Evolutionary conservation across 1,284 basidiomycete genomes (phyloP).

Genomic region (Ganoderma lucidum): DNA sequence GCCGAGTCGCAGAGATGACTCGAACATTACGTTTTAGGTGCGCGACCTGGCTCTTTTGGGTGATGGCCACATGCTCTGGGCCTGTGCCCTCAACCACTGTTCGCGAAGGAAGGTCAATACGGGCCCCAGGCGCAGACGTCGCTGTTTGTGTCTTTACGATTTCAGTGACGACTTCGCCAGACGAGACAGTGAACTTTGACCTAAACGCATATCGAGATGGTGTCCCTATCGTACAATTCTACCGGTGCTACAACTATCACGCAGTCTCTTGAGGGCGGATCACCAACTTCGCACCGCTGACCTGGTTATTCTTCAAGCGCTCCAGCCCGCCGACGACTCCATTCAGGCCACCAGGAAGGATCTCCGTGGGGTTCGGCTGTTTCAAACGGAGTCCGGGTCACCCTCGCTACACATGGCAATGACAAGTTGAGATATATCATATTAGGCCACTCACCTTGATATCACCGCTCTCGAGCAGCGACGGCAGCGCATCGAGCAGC

Average conservation of each 20-base stretch:
- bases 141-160: too few species aligned
- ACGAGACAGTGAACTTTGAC: too few species aligned
- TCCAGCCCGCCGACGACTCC: constrained; percentile 53
- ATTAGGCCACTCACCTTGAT: constrained; percentile 23
- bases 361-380: constrained; percentile 42
- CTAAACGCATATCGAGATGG: too few species aligned
- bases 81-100: background rate
- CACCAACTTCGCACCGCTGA: constrained; percentile 62
- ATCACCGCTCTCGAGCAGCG: constrained; percentile 27
- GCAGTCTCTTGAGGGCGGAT: constrained; percentile 53
- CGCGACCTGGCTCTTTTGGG: constrained; percentile 22
- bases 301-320: constrained; percentile 46
- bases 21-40: constrained; percentile 17
- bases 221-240: background rate
- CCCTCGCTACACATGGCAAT: background rate
- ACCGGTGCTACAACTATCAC: background rate
- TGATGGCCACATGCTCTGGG: too few species aligned
- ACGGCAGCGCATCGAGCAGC: constrained; percentile 4
- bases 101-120: background rate
- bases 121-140: background rate
- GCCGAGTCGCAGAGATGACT: constrained; percentile 18
- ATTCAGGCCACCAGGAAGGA: constrained; percentile 53
- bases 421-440: background rate
- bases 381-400: background rate
- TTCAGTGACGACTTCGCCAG: too few species aligned